Percentiles rank a stretch among this genome's conserved stretches.
Evolutionary conservation across 257 asterid species (phyloP).

Genomic region (Coffea eugenioides): DNA sequence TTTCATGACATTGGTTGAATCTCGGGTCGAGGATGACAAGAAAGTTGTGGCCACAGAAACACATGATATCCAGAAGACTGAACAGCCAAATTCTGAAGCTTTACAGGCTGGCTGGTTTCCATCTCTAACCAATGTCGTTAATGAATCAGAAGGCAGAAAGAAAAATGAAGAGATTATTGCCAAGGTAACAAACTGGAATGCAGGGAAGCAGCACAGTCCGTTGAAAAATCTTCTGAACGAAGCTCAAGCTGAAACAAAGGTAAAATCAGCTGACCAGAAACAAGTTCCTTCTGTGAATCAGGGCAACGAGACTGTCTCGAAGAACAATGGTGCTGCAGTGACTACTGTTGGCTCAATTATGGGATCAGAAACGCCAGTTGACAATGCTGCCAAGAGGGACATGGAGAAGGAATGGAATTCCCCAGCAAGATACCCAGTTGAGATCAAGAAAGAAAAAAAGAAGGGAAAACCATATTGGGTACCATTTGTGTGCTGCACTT

Average conservation of each 20-base stretch:
- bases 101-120: constrained; percentile 74
- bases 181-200: constrained; percentile 75
- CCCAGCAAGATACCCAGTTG: constrained; percentile 80
- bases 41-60: constrained; percentile 49
- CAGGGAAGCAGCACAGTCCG: constrained; percentile 62
- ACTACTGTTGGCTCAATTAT: constrained; percentile 38
- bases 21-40: constrained; percentile 27
- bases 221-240: constrained; percentile 60
- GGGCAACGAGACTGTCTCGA: constrained; percentile 37
- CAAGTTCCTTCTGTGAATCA: constrained; percentile 36
- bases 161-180: constrained; percentile 79
- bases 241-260: constrained; percentile 29
- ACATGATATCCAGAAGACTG: constrained; percentile 36
- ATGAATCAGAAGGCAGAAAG: constrained; percentile 81
- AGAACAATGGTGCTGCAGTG: constrained; percentile 32
- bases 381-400: constrained; percentile 38
- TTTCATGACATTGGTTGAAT: constrained; percentile 67
- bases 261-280: constrained; percentile 46
- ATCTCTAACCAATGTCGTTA: constrained; percentile 58
- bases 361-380: constrained; percentile 34
- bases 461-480: constrained; percentile 69
- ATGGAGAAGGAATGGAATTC: constrained; percentile 79
- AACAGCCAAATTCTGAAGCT: constrained; percentile 48
- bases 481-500: constrained; percentile 86
- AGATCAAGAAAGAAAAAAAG: constrained; percentile 80